Base-by-base conservation (phyloP, 1,284 basidiomycete genomes). In the Coriolopsis trogii region DNA sequence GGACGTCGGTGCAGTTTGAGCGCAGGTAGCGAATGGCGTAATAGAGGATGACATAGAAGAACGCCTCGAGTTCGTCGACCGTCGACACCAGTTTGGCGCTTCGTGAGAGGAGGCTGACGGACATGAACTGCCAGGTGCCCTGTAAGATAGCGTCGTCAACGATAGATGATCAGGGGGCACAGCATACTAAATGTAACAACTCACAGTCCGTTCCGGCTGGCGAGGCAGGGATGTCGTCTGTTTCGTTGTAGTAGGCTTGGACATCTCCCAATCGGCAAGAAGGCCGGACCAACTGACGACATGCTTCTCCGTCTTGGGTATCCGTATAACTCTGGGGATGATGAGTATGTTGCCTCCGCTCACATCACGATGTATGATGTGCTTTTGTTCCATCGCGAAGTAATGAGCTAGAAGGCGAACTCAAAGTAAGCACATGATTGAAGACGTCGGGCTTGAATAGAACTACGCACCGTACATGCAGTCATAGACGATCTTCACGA, bases 11-110 rank as follows among this genome's bases (percentile, higher is more conserved):
- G 49, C 34, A 39, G 29, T 50, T 50, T 3, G 41, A 45, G 16
- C 23, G 3, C 13, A 49, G 46, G 42, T 53, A 49, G 15, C 51
- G 51, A 5, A 49, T 25, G 10, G 34, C 36, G 13, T 53, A 38
- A n/a, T 53, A 49, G 29, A 53, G n/a, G 23, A 53, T 16, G 23
- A 53, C 46, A 15, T 53, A 40, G n/a, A 45, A 15, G 37, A 53
- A 53, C 4, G 51, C 38, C 20, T 53, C 51, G 2, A 53, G 38
- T 28, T 53, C 51, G 28, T 53, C 51, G 10, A 24, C 6, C 13
- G 45, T 30, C 42, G 24, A 10, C 12, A 40, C 36, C 10, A 21
- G 18, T 16, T 31, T 43, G 26, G 7, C 8, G n/a, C n/a, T n/a
- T 10, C 34, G 7, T 2, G 25, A 29, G 3, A 50, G 21, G 2